Conservation (phyloP, 371 early-diverging fungal species). For the Mucor racemosus region DNA sequence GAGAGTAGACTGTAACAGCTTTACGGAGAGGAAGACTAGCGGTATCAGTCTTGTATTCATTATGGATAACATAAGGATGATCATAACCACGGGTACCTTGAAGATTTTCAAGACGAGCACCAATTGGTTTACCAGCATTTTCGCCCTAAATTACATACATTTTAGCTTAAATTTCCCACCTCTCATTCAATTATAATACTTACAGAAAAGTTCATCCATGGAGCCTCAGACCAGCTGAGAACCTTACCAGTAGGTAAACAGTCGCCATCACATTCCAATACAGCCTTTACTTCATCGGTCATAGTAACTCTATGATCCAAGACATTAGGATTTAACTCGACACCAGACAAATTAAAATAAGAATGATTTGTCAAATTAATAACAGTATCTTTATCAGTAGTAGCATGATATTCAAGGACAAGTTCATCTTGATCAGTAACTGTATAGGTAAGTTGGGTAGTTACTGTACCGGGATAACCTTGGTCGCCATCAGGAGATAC, state of each 20-base stretch:
- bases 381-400: conserved; percentile 39
- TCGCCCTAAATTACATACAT: conserved; percentile 27
- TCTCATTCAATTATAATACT: conserved; percentile 8
- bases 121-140: conserved; percentile 46
- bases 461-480: conserved; percentile 50
- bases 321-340: conserved; percentile 43
- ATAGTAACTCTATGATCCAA: conserved; percentile 59
- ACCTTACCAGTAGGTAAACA: conserved; percentile 72
- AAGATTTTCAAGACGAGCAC: conserved; percentile 44
- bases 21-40: conserved; percentile 42
- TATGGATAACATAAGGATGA: conserved; percentile 65
- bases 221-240: conserved; percentile 41
- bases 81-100: conserved; percentile 60
- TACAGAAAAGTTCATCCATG: conserved; percentile 62
- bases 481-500: conserved; percentile 54
- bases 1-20: conserved; percentile 51
- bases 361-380: conserved; percentile 48
- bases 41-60: conserved; percentile 45
- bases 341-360: conserved; percentile 60
- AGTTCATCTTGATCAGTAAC: conserved; percentile 43
- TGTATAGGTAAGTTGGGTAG: conserved; percentile 45
- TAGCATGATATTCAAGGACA: conserved; percentile 42
- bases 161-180: background rate
- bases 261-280: conserved; percentile 56
- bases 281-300: conserved; percentile 51